A percentile compares a stretch with the other conserved stretches of the same genome.
Evolutionary conservation across 768 basidiomycete genomes (phyloP).

Genomic region (Nidularia sp.): DNA sequence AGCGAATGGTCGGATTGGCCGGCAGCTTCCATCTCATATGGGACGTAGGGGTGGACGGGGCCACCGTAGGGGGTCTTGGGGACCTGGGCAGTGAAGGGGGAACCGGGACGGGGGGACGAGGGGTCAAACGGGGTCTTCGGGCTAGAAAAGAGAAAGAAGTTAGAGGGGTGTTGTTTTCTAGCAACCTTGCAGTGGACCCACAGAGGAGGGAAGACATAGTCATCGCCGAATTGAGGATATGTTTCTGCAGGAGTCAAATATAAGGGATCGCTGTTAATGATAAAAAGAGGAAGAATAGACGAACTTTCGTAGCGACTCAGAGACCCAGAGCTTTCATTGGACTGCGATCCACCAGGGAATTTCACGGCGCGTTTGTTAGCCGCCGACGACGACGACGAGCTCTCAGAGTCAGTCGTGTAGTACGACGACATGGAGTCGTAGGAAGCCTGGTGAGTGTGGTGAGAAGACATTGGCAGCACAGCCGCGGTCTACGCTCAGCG

Average conservation of each 20-base stretch:
- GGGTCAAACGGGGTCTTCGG: background rate
- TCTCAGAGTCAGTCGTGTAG: slow-evolving; percentile 6
- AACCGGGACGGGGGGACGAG: background rate
- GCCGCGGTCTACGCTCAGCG: slow-evolving; percentile 11
- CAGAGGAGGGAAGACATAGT: slow-evolving; percentile 9
- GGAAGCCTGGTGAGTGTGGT: slow-evolving; percentile 4
- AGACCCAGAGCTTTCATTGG: slow-evolving; percentile 2
- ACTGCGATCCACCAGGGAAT: background rate
- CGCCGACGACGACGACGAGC: background rate
- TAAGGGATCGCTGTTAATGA: background rate
- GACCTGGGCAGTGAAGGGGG: background rate
- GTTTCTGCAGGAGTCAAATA: slow-evolving; percentile 1
- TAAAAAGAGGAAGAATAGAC: background rate
- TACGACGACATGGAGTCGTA: slow-evolving; percentile 9
- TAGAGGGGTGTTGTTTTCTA: no score
- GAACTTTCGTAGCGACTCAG: slow-evolving; percentile 5
- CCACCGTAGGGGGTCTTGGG: background rate
- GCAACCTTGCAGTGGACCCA: background rate
- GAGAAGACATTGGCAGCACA: slow-evolving; percentile 10
- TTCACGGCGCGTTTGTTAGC: background rate
- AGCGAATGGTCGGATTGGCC: slow-evolving; percentile 1
- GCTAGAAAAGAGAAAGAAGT: background rate
- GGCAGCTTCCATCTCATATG: background rate
- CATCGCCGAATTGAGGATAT: slow-evolving; percentile 3
- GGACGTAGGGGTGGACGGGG: background rate